Evolutionary conservation across 441 rosid species (phyloP), one percentile per base, ranked within the genome.

Genomic region (Biscutella laevigata): DNA sequence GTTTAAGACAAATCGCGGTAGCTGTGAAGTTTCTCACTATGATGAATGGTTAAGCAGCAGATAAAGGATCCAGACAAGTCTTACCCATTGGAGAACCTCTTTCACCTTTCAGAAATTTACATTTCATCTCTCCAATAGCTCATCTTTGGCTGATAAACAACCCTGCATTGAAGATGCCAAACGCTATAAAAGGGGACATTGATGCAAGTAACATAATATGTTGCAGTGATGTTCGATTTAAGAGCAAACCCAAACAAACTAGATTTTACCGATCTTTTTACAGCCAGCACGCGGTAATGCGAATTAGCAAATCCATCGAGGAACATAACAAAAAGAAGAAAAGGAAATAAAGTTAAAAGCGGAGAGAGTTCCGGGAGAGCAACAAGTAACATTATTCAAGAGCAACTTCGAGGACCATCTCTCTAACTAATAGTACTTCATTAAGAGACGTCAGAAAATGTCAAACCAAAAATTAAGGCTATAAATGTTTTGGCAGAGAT

Each of bases 261-360:
- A 54, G 50, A 54, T 54, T 46, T 54, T 63, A 63, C 68, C 68
- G 12, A 63, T 54, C 30, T 4, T 54, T 46, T 62, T 45, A 62
- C 56, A 54, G 61, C 43, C 68, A 55, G 57, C 57, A 47, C 7
- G 54, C 34, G 28, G 61, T 62, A 45, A 53, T 62, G 68, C 49
- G 55, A 42, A 54, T 38, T 30, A 55, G 35, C 68, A 63, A 54
- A 54, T 37, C 68, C 62, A 17, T 55, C 57, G 50, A 38, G 16
- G 44, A 54, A 47, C 61, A 37, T 38, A 24, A 7, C 40, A 41
- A 25, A 39, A 45, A 40, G 7, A 64, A 12, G 42, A 26, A 28
- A 44, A 28, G 24, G 35, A 7, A 33, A 35, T 4, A 34, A 4
- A 65, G 57, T 56, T 56, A 40, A 46, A 40, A 57, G 38, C 32